Conservation (phyloP, 2,329 filamentous ascomycete genomes). For the Leptoxyphium fumago region DNA sequence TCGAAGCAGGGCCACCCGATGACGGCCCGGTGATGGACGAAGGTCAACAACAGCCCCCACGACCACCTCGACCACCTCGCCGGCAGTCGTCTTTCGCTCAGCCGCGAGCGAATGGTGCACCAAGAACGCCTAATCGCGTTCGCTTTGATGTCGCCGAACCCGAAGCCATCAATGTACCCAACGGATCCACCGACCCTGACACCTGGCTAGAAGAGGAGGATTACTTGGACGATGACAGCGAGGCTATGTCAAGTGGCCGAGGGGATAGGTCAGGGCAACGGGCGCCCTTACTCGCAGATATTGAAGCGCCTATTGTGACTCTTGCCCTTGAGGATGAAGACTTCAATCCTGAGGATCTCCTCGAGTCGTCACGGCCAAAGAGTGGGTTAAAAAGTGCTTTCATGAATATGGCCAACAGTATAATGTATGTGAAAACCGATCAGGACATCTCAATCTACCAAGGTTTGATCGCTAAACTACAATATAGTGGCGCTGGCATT, state of each 20-base stretch:
- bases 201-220: slow-evolving; percentile 46
- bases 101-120: slow-evolving; percentile 33
- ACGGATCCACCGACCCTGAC: slow-evolving; percentile 10
- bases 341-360: slow-evolving; percentile 42
- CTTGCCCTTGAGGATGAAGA: slow-evolving; percentile 44
- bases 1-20: slow-evolving; percentile 12
- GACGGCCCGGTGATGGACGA: slow-evolving; percentile 10
- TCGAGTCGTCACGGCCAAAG: slow-evolving; percentile 57
- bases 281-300: slow-evolving; percentile 62
- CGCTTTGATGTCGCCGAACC: slow-evolving; percentile 47
- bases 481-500: slow-evolving; percentile 41
- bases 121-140: slow-evolving; percentile 56
- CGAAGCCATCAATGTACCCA: slow-evolving; percentile 9
- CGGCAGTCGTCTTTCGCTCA: slow-evolving; percentile 32
- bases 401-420: slow-evolving; percentile 99
- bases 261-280: slow-evolving; percentile 33
- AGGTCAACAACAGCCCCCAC: slow-evolving; percentile 1
- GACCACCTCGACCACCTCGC: slow-evolving; percentile 5
- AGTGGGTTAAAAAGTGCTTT: slow-evolving; percentile 78
- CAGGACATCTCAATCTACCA: slow-evolving; percentile 1
- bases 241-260: slow-evolving; percentile 5
- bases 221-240: slow-evolving; percentile 32
- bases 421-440: slow-evolving; percentile 43
- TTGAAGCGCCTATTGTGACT: slow-evolving; percentile 67
- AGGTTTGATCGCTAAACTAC: slow-evolving; percentile 11